A percentile compares a stretch with the other conserved stretches of the same genome.
These are phyloP conservation scores for Russula ochroleuca DNA, from an alignment of 768 basidiomycete genomes.

Conservation along the genomic window DNA sequence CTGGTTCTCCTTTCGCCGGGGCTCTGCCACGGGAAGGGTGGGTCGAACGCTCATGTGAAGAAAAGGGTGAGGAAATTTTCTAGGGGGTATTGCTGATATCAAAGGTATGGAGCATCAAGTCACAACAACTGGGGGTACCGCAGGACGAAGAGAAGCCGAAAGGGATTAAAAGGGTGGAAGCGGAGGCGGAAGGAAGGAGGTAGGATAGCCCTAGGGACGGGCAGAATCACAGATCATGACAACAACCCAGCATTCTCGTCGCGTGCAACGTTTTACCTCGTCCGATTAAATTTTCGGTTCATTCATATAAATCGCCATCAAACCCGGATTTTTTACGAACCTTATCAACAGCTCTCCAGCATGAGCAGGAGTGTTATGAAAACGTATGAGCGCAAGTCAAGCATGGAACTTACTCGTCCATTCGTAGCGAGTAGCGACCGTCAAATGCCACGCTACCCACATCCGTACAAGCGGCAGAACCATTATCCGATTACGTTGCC, in stretches of 20 bases:
- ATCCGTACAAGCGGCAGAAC: background rate
- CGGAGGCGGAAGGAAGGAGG: background rate
- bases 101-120: background rate
- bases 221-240: background rate
- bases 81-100: background rate
- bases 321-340: background rate
- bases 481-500: conserved; percentile 2
- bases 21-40: conserved; percentile 9
- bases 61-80: background rate
- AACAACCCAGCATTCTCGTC: background rate
- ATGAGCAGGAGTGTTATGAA: background rate
- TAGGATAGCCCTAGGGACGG: background rate
- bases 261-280: background rate
- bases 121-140: conserved; percentile 7
- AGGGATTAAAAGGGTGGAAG: background rate
- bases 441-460: background rate
- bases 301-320: background rate
- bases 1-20: conserved; percentile 47
- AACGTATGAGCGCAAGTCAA: background rate
- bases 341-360: background rate
- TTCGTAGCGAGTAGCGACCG: background rate
- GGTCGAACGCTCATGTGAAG: conserved; percentile 17
- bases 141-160: background rate
- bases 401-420: conserved; percentile 1
- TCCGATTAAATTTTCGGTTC: background rate